These are phyloP conservation scores for Ceriops tagal DNA, from an alignment of 345 rosid genomes.

Conservation along the genomic window DNA sequence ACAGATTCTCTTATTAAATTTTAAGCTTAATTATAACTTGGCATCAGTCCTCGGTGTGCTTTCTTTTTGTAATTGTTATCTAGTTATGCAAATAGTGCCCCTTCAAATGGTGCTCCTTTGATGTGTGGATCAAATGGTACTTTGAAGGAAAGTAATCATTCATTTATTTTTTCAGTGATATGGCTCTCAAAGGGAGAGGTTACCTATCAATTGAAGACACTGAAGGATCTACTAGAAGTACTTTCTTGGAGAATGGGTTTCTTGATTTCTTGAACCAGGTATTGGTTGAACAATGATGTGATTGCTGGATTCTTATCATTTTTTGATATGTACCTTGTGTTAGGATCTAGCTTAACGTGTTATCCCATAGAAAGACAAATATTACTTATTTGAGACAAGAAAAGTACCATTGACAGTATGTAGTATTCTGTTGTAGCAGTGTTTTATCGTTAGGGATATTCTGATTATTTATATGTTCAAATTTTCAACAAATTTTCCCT, in stretches of 20 bases:
- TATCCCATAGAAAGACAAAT: neutral
- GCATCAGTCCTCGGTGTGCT: too few species aligned
- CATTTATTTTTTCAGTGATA: constrained; percentile 34
- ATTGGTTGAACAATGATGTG: neutral
- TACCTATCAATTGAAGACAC: constrained; percentile 58
- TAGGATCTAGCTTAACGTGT: neutral
- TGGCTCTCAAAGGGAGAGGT: constrained; percentile 46
- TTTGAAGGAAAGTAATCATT: neutral
- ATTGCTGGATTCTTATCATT: neutral
- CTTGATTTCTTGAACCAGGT: constrained; percentile 73
- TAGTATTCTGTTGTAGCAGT: too few species aligned
- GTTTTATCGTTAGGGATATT: too few species aligned
- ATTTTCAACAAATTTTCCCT: too few species aligned
- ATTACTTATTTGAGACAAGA: neutral
- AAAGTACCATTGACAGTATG: neutral
- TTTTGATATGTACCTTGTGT: neutral
- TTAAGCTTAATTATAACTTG: too few species aligned
- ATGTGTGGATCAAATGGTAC: neutral
- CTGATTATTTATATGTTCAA: too few species aligned
- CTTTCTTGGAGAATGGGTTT: constrained; percentile 67
- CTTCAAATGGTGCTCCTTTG: neutral
- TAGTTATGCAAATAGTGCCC: too few species aligned
- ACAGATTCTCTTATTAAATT: too few species aligned
- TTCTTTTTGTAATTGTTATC: too few species aligned
- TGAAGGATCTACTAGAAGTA: constrained; percentile 38